Conservation (phyloP, 78 protist genomes). For the Kipferlia bialata region DNA sequence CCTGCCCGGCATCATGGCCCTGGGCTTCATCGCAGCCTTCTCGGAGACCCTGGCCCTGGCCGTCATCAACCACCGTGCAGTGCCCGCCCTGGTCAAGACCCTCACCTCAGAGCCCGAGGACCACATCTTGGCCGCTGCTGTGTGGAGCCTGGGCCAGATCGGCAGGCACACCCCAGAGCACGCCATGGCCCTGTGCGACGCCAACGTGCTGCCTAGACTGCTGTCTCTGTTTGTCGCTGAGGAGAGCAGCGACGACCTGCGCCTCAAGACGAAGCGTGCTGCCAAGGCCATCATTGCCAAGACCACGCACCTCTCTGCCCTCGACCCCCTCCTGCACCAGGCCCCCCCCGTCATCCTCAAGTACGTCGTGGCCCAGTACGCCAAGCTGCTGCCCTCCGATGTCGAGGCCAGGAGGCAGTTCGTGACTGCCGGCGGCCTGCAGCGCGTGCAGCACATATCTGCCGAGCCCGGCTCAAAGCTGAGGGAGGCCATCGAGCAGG, state of each 20-base stretch:
- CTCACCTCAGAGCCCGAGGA: conserved; percentile 57
- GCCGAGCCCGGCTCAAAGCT: conserved; percentile 57
- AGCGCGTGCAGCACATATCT: conserved; percentile 8
- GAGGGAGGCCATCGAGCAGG: conserved; percentile 37
- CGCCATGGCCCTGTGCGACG: conserved; percentile 62
- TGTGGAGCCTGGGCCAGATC: conserved; percentile 56
- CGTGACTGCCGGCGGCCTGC: conserved; percentile 51
- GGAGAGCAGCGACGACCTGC: conserved; percentile 49
- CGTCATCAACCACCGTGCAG: conserved; percentile 41
- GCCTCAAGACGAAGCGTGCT: conserved; percentile 60
- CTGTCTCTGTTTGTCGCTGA: conserved; percentile 32
- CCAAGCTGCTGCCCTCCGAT: conserved; percentile 74
- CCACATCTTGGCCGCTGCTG: conserved; percentile 47
- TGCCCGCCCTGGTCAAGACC: conserved; percentile 50
- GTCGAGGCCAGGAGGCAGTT: conserved; percentile 54
- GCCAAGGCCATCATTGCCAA: conserved; percentile 51
- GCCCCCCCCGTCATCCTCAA: conserved; percentile 49
- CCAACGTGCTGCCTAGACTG: conserved; percentile 48
- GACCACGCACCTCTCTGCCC: conserved; percentile 55
- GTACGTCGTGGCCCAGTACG: conserved; percentile 62
- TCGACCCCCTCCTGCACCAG: conserved; percentile 56
- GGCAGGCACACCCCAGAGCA: conserved; percentile 76
- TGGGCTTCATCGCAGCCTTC: conserved; percentile 76
- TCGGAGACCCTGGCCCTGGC: conserved; percentile 48
- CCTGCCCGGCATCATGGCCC: conserved; percentile 75